Evolutionary conservation across 345 rosid genomes (phyloP), one percentile per base, ranked within the genome.

Genomic region (Dovyalis caffra): DNA sequence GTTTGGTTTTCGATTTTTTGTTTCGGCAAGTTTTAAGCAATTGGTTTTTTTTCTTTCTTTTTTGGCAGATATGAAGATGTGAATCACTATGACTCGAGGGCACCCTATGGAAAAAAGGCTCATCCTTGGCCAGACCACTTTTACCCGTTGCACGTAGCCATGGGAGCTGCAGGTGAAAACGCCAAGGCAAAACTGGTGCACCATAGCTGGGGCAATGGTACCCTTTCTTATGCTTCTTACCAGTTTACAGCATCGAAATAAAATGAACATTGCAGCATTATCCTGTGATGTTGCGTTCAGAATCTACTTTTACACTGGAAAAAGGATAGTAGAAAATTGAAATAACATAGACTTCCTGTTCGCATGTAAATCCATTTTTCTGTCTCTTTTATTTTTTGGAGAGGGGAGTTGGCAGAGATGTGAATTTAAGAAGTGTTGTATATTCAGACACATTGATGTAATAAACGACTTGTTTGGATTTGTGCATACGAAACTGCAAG

Each of bases 101-200:
- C 98, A 51, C 98, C 97, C 0, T 70, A 90, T n/a, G 91, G 91
- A 29, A 93, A 85, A 68, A 81, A 2, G 83, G 97, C 94, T 69
- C 98, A 95, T 74, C 99, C 99, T 2, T 82, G 77, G 85, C 98
- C 97, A 0, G 99, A 95, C 58, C 98, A 93, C 88, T 89, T 95
- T 56, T 90, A 89, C 60, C 99, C 99, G 1, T 76, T 95, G 86
- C 98, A 93, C 2, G 95, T 93, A 3, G 99, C 95, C 1, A 81
- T 95, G 83, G 98, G 99, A 16, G 98, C 98, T 9, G 95, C 97
- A 0, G 98, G 93, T 28, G 90, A 74, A 65, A 74, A 81, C 69
- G 78, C 93, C 40, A 87, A 90, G 78, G 92, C 93, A 6, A 85
- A 88, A 81, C 97, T 88, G 45, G 74, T 93, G 37, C 99, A 95